Base-by-base conservation (phyloP, 805 yeast genomes). In the Cyberlindnera petersonii region DNA sequence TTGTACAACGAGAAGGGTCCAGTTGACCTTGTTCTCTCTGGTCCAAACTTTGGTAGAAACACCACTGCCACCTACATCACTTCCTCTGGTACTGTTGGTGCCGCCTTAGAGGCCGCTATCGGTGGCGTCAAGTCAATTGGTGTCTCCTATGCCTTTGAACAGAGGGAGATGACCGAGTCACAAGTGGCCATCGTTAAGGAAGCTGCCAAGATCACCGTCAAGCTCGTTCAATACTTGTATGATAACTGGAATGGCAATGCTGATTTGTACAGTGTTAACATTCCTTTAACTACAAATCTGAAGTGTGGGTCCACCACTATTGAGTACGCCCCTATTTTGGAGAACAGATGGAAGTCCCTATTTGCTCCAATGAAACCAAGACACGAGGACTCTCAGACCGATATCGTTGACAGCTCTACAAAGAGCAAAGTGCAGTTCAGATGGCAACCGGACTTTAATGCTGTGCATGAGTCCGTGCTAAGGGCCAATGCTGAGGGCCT, bases 1-100 rank as follows among this genome's bases (percentile, higher is more conserved):
- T 59, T 88, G 39, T 68, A 73, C 42, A 59, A 66, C 17, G 66
- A 72, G 32, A 63, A 66, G 27, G 74, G 72, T 4, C 82, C 82
- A 1, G 77, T 89, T 17, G 97, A 93, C 61, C 65, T 91, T 43
- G 96, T 93, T 5, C 60, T 93, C 17, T 84, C 95, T 39, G 98
- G 98, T 1, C 98, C 98, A 7, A 93, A 93, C 58, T 91, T 83
- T 49, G 98, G 98, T 17, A 77, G 96, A 56, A 93, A 93, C 61
- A 80, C 96, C 2, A 78, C 91, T 18, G 87, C 94, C 6, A 75
- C 91, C 31, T 93, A 88, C 60, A 84, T 88, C 39, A 72, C 93
- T 52, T 79, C 96, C 5, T 82, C 94, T 50, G 98, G 98, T 11
- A 93, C 98, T 2, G 82, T 93, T 14, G 98, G 98, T 19, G 98